phyloP scores from a whole-genome alignment of 192 early-diverging fungal species.

The Coemansia sp. region DNA sequence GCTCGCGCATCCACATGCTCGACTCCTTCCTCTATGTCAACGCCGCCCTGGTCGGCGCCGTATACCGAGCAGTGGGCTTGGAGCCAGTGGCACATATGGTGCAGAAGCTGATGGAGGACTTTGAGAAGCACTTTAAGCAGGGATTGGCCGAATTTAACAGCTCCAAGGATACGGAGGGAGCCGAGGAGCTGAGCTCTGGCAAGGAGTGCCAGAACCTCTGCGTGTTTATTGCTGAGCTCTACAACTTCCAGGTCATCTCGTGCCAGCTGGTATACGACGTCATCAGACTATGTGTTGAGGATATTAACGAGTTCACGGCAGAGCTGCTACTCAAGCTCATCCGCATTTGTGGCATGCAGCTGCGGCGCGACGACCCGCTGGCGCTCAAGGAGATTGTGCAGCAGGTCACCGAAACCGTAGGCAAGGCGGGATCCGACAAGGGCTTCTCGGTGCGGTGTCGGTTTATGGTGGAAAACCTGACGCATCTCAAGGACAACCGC shows the following conservation, averaged over 20 bases:
- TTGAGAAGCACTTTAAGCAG: slow-evolving; percentile 57
- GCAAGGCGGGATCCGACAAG: slow-evolving; percentile 11
- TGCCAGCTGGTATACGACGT: slow-evolving; percentile 87
- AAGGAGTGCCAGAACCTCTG: slow-evolving; percentile 80
- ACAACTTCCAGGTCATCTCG: slow-evolving; percentile 87
- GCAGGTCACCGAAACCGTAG: slow-evolving; percentile 35
- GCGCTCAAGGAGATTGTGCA: slow-evolving; percentile 87
- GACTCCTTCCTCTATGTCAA: slow-evolving; percentile 90
- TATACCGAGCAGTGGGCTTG: slow-evolving; percentile 77
- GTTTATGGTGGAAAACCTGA: slow-evolving; percentile 96
- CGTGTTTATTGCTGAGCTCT: slow-evolving; percentile 76
- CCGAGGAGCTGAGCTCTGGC: slow-evolving; percentile 49
- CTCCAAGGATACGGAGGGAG: slow-evolving; percentile 17
- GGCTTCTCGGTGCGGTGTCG: slow-evolving; percentile 62
- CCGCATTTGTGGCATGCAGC: slow-evolving; percentile 69
- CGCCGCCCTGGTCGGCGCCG: slow-evolving; percentile 76
- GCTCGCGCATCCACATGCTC: slow-evolving; percentile 79
- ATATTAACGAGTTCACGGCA: slow-evolving; percentile 79
- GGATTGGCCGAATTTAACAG: slow-evolving; percentile 22
- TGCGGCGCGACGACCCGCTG: slow-evolving; percentile 88
- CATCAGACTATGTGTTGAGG: slow-evolving; percentile 62
- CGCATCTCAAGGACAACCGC: slow-evolving; percentile 90
- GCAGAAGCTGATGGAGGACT: slow-evolving; percentile 69
- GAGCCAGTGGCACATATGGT: slow-evolving; percentile 83
- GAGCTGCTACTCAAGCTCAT: slow-evolving; percentile 81